Conservation (phyloP, 192 early-diverging fungal species). For the Diversispora epigaea region DNA sequence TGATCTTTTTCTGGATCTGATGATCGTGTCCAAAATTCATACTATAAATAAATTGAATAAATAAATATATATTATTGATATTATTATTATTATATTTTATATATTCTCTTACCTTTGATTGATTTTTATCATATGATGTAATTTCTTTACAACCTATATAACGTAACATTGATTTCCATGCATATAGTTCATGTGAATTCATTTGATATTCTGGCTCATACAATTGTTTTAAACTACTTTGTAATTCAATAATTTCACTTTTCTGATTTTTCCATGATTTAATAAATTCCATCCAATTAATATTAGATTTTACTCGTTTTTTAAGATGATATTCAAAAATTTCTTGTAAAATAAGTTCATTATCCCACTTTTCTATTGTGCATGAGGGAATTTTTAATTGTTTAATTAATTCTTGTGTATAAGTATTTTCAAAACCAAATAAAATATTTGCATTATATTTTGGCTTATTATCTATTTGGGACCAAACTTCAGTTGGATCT, state of each 20-base stretch:
- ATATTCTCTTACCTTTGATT: too few relatives aligned
- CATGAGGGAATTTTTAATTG: too few relatives aligned
- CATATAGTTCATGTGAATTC: background rate
- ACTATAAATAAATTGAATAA: background rate
- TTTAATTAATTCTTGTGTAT: too few relatives aligned
- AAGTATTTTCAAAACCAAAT: too few relatives aligned
- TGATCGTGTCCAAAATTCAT: background rate
- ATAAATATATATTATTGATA: too few relatives aligned
- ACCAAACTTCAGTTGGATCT: too few relatives aligned
- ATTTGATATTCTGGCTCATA: background rate
- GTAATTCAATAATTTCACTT: slow-evolving; percentile 15
- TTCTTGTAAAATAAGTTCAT: background rate
- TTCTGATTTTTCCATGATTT: background rate
- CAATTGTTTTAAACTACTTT: background rate
- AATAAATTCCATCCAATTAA: slow-evolving; percentile 4
- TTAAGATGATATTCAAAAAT: background rate
- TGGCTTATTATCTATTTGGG: too few relatives aligned
- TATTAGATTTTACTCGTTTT: background rate
- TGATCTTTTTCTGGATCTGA: background rate
- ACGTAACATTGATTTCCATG: too few relatives aligned
- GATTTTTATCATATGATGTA: too few relatives aligned
- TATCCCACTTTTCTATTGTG: background rate
- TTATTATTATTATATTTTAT: too few relatives aligned
- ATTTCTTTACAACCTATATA: too few relatives aligned
- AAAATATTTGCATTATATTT: too few relatives aligned